Evolutionary conservation across 495 filamentous ascomycete species (phyloP), one percentile per base, ranked within the genome.

Genomic region (Melanomma pulvis-pyrius): DNA sequence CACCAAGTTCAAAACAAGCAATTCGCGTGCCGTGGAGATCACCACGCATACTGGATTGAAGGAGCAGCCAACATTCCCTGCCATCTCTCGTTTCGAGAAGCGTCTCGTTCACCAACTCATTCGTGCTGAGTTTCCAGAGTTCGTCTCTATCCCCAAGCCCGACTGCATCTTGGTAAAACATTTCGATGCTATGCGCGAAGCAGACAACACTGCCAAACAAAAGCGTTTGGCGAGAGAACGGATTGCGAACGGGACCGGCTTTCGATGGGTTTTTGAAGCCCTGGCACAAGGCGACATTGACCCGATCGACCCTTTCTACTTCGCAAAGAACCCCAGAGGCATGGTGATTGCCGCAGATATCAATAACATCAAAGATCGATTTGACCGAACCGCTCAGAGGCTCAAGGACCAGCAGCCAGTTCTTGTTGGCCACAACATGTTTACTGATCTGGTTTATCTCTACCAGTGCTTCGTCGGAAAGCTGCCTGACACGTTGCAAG

Each of bases 371-470:
- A 70, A 60, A 26, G 55, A 62, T 21, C 66, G 79, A 49, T 75
- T 80, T 59, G 59, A 72, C 17, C 60, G 75, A 9, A 65, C 79
- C 12, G 67, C 80, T 44, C 28, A 65, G 3, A 70, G 64, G 5
- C 73, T 90, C n/a, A 77, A 80, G 51, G 55, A 72, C n/a, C 80
- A 78, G 21, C 74, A 75, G 22, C 81, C 82, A 13, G 76, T 88
- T 0, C 68, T 93, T 8, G 83, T 93, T 11, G 90, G 90, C 0
- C 90, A 96, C 74, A 96, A 94, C 71, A 74, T 88, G 25, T 90
- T 94, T 64, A 82, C 81, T 3, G 92, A 96, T 73, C 73, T 96
- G 22, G 80, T 88, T 30, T 90, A 90, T 71, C 78, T 96, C 61
- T 90, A 88, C 71, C 73, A 78, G 26, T 85, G 82, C 61, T 94